Evolutionary conservation across 2,329 filamentous ascomycete species (phyloP).

Genomic region (Colletotrichum kahawae): DNA sequence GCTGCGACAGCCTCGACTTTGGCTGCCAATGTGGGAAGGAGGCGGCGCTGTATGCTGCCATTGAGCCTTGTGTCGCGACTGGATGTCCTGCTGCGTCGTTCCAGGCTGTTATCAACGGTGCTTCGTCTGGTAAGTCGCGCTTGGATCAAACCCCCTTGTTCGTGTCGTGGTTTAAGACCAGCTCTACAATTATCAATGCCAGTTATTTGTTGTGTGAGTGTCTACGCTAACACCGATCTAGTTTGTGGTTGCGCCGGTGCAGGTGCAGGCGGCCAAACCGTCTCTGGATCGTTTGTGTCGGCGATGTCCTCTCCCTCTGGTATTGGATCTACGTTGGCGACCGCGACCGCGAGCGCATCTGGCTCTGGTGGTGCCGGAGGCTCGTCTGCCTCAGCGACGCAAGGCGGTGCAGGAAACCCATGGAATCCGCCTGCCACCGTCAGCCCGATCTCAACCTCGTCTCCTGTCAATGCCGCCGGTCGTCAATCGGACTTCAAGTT

Average conservation of each 20-base stretch:
- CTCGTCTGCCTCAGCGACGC: not conserved
- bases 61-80: constrained; percentile 32
- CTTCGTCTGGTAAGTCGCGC: constrained; percentile 14
- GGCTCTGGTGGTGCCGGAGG: not conserved
- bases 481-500: not conserved
- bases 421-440: constrained; percentile 2
- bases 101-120: constrained; percentile 30
- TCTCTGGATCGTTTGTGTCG: constrained; percentile 10
- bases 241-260: constrained; percentile 13
- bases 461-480: constrained; percentile 2
- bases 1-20: constrained; percentile 30
- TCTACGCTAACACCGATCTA: not conserved
- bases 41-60: constrained; percentile 25
- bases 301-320: not conserved
- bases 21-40: constrained; percentile 31
- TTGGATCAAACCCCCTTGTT: too few relatives aligned
- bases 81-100: constrained; percentile 28
- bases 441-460: not conserved
- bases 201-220: too few relatives aligned
- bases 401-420: not conserved
- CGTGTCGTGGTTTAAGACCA: too few relatives aligned
- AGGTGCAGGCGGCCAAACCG: not conserved
- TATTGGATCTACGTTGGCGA: not conserved
- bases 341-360: not conserved
- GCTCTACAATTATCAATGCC: too few relatives aligned